These are phyloP conservation scores for Rhododendron williamsianum DNA, from an alignment of 148 eudicot species.

Conservation along the genomic window DNA sequence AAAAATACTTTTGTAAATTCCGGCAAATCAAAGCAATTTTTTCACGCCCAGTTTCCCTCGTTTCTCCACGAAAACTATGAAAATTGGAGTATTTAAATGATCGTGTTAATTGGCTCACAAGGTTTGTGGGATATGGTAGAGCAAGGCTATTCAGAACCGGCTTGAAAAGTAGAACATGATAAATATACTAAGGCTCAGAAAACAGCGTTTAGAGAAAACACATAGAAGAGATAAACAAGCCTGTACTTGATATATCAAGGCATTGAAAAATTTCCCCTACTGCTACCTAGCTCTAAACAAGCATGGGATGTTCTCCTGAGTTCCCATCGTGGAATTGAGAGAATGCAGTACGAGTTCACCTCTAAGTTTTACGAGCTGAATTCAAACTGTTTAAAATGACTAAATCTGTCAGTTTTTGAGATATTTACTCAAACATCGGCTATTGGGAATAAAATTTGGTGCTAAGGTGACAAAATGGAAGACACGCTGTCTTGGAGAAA, in stretches of 20 bases:
- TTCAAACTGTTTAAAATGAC: not conserved
- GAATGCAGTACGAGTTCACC: not conserved
- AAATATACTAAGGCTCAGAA: too few relatives aligned
- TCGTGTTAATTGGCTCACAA: not conserved
- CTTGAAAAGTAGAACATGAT: too few relatives aligned
- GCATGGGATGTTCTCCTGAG: constrained; percentile 2
- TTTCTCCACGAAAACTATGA: not conserved
- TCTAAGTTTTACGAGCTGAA: not conserved
- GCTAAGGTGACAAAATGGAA: not conserved
- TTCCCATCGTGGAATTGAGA: not conserved
- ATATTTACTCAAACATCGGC: not conserved
- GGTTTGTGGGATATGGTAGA: not conserved
- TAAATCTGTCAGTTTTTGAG: not conserved
- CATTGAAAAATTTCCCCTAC: too few relatives aligned
- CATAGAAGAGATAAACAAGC: too few relatives aligned
- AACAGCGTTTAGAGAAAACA: too few relatives aligned
- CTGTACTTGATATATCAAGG: too few relatives aligned
- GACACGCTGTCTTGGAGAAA: not conserved
- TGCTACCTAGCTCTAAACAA: not conserved
- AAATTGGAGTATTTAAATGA: not conserved
- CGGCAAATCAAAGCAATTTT: not conserved
- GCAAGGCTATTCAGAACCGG: not conserved
- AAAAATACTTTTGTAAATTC: too few relatives aligned
- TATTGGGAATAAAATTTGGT: not conserved
- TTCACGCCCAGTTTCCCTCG: not conserved